Percentiles rank a stretch among this genome's conserved stretches.
phyloP scores from a whole-genome alignment of 139 green algal genomes.

The Dunaliella primolecta region DNA sequence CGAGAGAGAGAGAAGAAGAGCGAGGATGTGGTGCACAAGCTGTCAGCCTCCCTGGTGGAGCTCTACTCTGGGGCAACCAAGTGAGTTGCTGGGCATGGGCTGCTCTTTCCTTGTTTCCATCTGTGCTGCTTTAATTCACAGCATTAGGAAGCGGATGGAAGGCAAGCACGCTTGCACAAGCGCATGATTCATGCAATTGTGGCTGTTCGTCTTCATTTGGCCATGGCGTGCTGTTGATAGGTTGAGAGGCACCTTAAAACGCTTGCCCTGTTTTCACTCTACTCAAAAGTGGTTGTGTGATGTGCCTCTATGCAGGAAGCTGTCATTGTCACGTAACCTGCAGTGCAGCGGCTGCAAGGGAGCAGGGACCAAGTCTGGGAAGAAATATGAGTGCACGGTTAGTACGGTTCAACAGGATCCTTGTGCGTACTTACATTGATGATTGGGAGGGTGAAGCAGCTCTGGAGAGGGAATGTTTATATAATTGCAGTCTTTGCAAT shows the following conservation, averaged over 20 bases:
- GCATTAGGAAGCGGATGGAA: not conserved
- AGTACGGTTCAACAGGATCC: too few species aligned
- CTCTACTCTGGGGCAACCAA: slow-evolving; percentile 81
- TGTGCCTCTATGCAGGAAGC: slow-evolving; percentile 86
- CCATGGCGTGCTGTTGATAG: too few species aligned
- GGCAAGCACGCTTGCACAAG: not conserved
- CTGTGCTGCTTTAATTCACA: not conserved
- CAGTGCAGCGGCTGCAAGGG: slow-evolving; percentile 87
- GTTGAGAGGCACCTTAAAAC: too few species aligned
- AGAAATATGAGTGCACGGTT: slow-evolving; percentile 70
- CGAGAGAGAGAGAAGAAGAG: slow-evolving; percentile 66
- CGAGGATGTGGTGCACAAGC: slow-evolving; percentile 93
- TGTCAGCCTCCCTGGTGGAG: slow-evolving; percentile 91
- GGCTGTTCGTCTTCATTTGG: too few species aligned
- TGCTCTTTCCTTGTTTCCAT: not conserved
- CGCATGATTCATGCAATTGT: too few species aligned
- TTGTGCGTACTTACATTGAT: too few species aligned
- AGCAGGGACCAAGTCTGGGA: slow-evolving; percentile 85
- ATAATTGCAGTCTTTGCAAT: too few species aligned
- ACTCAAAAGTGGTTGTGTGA: too few species aligned
- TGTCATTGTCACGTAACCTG: slow-evolving; percentile 88
- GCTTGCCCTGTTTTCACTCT: too few species aligned
- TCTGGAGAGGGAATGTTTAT: not conserved
- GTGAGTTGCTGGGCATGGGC: slow-evolving; percentile 33
- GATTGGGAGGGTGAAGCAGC: not conserved